phyloP scores from a whole-genome alignment of 306 rosid genomes.

The Castanea crenata region DNA sequence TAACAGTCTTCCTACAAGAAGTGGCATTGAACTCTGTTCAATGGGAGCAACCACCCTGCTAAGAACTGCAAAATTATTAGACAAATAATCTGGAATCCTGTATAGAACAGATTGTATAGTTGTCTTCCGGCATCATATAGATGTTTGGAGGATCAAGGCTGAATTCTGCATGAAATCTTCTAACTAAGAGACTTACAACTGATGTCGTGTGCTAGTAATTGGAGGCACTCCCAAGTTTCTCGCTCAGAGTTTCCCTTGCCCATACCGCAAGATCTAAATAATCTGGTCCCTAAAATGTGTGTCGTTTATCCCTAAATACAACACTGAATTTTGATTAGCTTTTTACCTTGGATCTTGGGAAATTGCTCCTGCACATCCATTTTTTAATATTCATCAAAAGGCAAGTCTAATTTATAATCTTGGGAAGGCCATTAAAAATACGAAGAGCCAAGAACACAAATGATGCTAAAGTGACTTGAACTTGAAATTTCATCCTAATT shows the following conservation, averaged over 20 bases:
- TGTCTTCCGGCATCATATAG: too few relatives aligned
- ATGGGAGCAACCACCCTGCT: too few relatives aligned
- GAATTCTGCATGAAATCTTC: background rate
- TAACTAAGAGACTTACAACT: background rate
- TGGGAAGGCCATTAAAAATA: background rate
- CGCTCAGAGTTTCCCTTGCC: background rate
- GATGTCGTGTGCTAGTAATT: background rate
- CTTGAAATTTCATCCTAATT: background rate
- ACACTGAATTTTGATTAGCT: background rate
- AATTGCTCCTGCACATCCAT: background rate
- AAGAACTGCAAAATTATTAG: too few relatives aligned
- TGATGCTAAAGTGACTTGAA: background rate
- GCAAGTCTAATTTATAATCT: background rate
- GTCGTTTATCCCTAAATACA: background rate
- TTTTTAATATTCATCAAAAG: background rate
- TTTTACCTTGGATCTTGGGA: background rate
- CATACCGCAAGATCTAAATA: background rate
- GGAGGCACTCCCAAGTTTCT: background rate
- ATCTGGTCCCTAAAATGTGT: background rate
- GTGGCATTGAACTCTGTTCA: too few relatives aligned
- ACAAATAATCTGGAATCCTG: too few relatives aligned
- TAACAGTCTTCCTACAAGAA: too few relatives aligned
- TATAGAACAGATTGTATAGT: too few relatives aligned
- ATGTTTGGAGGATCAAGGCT: background rate
- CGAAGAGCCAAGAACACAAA: background rate